Conservation (phyloP, 2,329 filamentous ascomycete species). For the Neonectria ditissima region DNA sequence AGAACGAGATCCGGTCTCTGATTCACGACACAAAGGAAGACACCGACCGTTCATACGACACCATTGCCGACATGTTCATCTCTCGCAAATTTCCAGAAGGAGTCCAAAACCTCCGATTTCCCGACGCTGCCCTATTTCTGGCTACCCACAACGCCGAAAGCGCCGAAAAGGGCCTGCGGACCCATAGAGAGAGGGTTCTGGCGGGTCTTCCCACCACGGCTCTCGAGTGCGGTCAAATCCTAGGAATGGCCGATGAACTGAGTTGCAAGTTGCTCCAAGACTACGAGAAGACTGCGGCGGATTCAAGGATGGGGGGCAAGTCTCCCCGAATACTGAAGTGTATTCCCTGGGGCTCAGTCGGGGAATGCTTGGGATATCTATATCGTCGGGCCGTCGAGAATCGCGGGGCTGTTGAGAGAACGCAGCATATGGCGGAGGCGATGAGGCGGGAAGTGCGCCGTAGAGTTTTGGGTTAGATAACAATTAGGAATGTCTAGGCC, state of each 20-base stretch:
- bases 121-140: conserved; percentile 60
- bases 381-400: conserved; percentile 55
- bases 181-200: conserved; percentile 55
- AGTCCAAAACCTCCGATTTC: conserved; percentile 49
- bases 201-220: conserved; percentile 45
- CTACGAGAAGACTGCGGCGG: conserved; percentile 35
- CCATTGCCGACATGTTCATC: conserved; percentile 59
- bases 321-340: conserved; percentile 52
- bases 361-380: conserved; percentile 54
- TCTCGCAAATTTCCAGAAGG: conserved; percentile 45
- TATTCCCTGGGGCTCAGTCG: conserved; percentile 53
- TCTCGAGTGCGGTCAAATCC: conserved; percentile 64
- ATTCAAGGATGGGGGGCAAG: conserved; percentile 24
- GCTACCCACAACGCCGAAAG: conserved; percentile 64
- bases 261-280: conserved; percentile 60
- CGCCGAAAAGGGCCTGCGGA: conserved; percentile 55
- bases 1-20: conserved; percentile 59
- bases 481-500: not conserved
- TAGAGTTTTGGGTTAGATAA: conserved; percentile 37
- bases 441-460: conserved; percentile 47
- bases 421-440: conserved; percentile 44
- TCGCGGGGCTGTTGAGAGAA: conserved; percentile 50
- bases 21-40: conserved; percentile 65
- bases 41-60: conserved; percentile 64
- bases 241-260: conserved; percentile 70